Percentiles rank a stretch among this genome's conserved stretches.
Conservation (phyloP, 768 basidiomycete genomes). For the Collybia sordida region DNA sequence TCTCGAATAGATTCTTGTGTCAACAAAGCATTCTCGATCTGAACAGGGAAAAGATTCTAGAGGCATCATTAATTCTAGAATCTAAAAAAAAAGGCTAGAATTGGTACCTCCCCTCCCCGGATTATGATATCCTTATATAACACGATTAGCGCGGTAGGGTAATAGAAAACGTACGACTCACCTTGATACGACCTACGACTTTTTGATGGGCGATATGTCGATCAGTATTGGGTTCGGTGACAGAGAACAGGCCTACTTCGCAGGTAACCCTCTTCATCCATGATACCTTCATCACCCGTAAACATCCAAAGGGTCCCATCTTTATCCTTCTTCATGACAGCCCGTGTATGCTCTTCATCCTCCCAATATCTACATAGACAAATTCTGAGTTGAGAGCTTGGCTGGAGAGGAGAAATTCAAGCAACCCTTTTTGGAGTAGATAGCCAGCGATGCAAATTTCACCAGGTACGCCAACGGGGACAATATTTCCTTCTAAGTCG, state of each 20-base stretch:
- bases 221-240: neutral
- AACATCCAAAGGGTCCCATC: conserved; percentile 74
- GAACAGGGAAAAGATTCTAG: conserved; percentile 82
- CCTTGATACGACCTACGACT: conserved; percentile 84
- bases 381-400: neutral
- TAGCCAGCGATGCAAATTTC: conserved; percentile 78
- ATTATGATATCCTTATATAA: conserved; percentile 72
- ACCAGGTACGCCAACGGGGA: conserved; percentile 74
- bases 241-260: conserved; percentile 44
- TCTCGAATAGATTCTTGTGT: conserved; percentile 59
- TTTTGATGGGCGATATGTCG: neutral
- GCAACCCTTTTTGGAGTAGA: conserved; percentile 75
- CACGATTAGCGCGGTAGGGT: neutral
- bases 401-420: neutral
- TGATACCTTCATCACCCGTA: conserved; percentile 78
- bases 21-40: conserved; percentile 77
- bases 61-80: neutral
- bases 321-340: conserved; percentile 55
- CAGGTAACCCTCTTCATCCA: conserved; percentile 82
- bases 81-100: neutral
- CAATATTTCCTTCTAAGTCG: conserved; percentile 53
- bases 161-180: conserved; percentile 21
- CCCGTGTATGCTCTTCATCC: conserved; percentile 64
- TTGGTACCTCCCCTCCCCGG: conserved; percentile 74
- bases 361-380: conserved; percentile 72